Evolutionary conservation across 179 eudicot species (phyloP), one percentile per base, ranked within the genome.

Genomic region (Carnegiea gigantea): DNA sequence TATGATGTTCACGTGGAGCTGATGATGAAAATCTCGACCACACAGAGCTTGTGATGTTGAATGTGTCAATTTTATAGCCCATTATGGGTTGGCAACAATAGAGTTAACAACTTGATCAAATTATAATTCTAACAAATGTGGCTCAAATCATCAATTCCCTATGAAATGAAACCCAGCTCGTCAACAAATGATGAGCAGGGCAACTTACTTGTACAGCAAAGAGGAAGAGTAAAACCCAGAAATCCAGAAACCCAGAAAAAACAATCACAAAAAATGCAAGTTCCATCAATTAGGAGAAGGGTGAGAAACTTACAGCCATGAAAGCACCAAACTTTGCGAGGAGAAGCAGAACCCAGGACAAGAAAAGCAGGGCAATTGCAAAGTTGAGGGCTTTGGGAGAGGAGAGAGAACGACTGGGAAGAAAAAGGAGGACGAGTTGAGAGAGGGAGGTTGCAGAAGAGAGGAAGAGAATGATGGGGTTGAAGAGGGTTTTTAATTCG

Each of bases 281-380:
- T 28, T 30, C 44, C 4, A 79, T 60, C 43, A 23, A 60, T 24
- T 21, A 6, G 18, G 1, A 59, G 20, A 43, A 71, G 76, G 18
- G 8, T 10, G n/a, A 60, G 73, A 57, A 80, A 73, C 86, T 84
- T 81, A 84, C 86, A 77, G 86, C 82, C 86, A 84, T 84, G 51
- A 49, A 81, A 81, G 70, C 76, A 81, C 48, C 81, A 77, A 71
- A 76, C n/a, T 70, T 76, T 70, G 80, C 1, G 59, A 70, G 46
- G 13, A 33, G 48, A 28, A 30, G 57, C 57, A 51, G 57, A 40
- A 40, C 64, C 48, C 78, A 74, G 20, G 60, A 70, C 48, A 75
- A 33, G 51, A 46, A 12, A 62, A 2, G 18, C 5, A 75, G n/a
- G 49, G 49, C 26, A 9, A 14, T n/a, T 43, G 23, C 21, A 28